phyloP scores from a whole-genome alignment of 2,329 filamentous ascomycete species.

The Aspergillus texensis region DNA sequence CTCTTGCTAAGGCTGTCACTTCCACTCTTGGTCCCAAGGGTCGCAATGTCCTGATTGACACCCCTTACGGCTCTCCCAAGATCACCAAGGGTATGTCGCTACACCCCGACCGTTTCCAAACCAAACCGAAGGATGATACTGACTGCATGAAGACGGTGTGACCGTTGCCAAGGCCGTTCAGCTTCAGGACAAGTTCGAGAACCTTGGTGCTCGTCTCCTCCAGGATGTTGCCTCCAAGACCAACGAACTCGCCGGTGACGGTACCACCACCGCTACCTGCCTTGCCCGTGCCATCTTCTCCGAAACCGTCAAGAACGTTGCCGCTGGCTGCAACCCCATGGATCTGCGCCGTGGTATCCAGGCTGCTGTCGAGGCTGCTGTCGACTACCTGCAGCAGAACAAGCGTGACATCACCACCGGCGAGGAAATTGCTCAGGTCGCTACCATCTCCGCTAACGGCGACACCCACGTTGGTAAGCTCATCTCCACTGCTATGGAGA shows the following conservation, averaged over 20 bases:
- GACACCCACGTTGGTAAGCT: constrained; percentile 93
- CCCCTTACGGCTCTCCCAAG: constrained; percentile 97
- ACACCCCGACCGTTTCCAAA: not conserved
- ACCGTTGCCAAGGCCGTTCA: constrained; percentile 86
- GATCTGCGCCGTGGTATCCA: constrained; percentile 96
- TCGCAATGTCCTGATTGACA: constrained; percentile 97
- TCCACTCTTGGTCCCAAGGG: constrained; percentile 98
- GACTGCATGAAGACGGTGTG: constrained; percentile 69
- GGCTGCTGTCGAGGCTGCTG: constrained; percentile 90
- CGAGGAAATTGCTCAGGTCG: constrained; percentile 95
- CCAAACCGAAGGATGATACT: constrained; percentile 15
- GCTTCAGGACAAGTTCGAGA: constrained; percentile 99
- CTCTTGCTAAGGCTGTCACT: constrained; percentile 91
- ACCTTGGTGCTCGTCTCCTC: constrained; percentile 92
- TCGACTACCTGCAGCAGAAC: constrained; percentile 91
- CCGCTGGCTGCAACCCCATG: constrained; percentile 99
- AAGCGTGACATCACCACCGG: constrained; percentile 98
- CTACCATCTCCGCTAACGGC: constrained; percentile 97
- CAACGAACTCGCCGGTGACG: constrained; percentile 98
- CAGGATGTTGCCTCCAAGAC: constrained; percentile 99
- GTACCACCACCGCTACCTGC: constrained; percentile 96
- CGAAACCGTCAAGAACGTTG: constrained; percentile 99
- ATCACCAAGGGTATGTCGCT: constrained; percentile 87
- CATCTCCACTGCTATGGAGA: constrained; percentile 98
- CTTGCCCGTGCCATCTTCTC: constrained; percentile 98